Conservation (phyloP, 2,329 filamentous ascomycete genomes). For the Lanzia echinophila region DNA sequence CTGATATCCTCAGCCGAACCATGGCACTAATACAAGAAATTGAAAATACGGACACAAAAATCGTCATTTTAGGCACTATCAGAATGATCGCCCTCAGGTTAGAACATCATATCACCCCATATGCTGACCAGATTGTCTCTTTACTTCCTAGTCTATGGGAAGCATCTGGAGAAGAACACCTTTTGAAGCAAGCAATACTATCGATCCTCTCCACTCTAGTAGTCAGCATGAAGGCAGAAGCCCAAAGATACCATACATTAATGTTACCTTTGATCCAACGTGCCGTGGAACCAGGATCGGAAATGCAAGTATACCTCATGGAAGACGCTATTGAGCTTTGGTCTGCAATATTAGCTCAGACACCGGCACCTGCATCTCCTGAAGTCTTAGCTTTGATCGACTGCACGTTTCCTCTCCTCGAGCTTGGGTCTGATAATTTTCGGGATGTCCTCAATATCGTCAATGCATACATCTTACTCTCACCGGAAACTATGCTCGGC, state of each 20-base stretch:
- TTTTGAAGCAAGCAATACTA: conserved; percentile 91
- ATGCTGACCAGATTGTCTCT: conserved; percentile 74
- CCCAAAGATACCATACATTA: conserved; percentile 68
- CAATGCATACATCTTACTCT: conserved; percentile 64
- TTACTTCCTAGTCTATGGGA: conserved; percentile 81
- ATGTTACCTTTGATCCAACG: conserved; percentile 78
- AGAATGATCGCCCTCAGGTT: conserved; percentile 73
- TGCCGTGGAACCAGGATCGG: conserved; percentile 69
- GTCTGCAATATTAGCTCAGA: conserved; percentile 65
- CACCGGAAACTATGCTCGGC: conserved; percentile 58
- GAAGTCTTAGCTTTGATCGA: conserved; percentile 58
- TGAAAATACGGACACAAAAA: conserved; percentile 79
- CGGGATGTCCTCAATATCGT: conserved; percentile 56
- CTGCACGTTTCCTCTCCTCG: conserved; percentile 58
- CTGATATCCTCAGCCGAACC: conserved; percentile 64
- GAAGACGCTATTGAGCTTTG: conserved; percentile 91
- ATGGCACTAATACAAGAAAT: conserved; percentile 75
- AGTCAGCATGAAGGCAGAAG: conserved; percentile 74
- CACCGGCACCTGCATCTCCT: conserved; percentile 51
- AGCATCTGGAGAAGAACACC: conserved; percentile 68
- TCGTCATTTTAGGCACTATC: conserved; percentile 83
- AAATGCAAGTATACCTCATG: conserved; percentile 72
- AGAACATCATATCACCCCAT: conserved; percentile 61
- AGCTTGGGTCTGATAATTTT: conserved; percentile 58
- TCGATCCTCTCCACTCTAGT: conserved; percentile 79